phyloP scores from a whole-genome alignment of 2,329 filamentous ascomycete genomes.

The Paecilomyces fulvus region DNA sequence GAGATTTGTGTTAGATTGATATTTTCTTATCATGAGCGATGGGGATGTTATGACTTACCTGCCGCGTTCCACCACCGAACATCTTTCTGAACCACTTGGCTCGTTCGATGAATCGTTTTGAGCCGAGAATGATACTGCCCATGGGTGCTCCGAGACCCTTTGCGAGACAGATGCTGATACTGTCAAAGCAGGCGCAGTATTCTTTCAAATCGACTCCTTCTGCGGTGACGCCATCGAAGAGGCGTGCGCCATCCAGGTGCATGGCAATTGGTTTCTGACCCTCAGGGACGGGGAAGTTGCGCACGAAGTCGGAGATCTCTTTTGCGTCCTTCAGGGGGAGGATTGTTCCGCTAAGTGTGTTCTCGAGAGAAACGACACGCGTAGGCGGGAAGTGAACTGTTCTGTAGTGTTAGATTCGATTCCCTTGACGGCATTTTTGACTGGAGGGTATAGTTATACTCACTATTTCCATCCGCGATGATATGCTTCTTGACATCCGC shows the following conservation, averaged over 20 bases:
- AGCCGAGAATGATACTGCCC: conserved; percentile 23
- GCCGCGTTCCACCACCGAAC: conserved; percentile 24
- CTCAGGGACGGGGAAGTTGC: conserved; percentile 14
- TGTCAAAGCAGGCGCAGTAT: conserved; percentile 24
- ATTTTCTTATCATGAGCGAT: too few species aligned
- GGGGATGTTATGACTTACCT: conserved; percentile 11
- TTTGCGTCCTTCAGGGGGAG: conserved; percentile 19
- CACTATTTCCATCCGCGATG: conserved; percentile 18
- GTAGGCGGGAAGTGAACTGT: conserved; percentile 22
- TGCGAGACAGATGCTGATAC: conserved; percentile 23
- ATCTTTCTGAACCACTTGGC: conserved; percentile 24
- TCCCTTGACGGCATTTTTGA: neutral
- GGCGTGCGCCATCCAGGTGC: conserved; percentile 23
- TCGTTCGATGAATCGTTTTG: conserved; percentile 17
- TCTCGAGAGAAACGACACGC: conserved; percentile 21
- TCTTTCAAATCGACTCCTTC: conserved; percentile 17
- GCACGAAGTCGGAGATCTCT: conserved; percentile 20
- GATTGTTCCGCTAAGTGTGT: conserved; percentile 19
- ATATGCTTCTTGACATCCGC: conserved; percentile 24
- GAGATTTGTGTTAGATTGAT: neutral
- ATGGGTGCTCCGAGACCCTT: conserved; percentile 26
- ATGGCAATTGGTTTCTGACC: conserved; percentile 18
- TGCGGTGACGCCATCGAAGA: conserved; percentile 21
- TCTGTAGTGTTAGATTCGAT: neutral
- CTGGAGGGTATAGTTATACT: neutral